A percentile compares a stretch with the other conserved stretches of the same genome.
phyloP scores from a whole-genome alignment of 306 rosid species.

The Comarum palustre region DNA sequence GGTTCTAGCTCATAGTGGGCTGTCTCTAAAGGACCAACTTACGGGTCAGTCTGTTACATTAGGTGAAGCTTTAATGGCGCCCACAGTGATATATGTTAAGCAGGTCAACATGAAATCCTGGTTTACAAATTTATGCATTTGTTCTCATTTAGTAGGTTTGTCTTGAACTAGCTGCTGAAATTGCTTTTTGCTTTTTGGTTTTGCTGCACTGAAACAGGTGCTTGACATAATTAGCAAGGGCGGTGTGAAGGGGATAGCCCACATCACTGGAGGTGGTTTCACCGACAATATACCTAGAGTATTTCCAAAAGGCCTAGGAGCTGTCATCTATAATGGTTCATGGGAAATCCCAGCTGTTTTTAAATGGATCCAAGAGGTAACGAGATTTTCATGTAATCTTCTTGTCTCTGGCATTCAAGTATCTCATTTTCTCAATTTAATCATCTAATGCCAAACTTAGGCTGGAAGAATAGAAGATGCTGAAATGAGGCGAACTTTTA shows the following conservation, averaged over 20 bases:
- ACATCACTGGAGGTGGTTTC: slow-evolving; percentile 90
- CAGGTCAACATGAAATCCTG: slow-evolving; percentile 49
- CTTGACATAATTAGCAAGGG: slow-evolving; percentile 73
- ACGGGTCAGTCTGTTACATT: slow-evolving; percentile 56
- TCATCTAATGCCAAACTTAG: slow-evolving; percentile 27
- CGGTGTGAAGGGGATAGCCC: slow-evolving; percentile 87
- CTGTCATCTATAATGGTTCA: slow-evolving; percentile 50
- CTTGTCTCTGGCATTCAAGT: background rate
- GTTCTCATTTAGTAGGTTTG: background rate
- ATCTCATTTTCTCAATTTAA: background rate
- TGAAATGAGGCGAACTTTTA: slow-evolving; percentile 80
- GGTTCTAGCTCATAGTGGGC: slow-evolving; percentile 69
- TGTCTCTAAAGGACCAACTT: slow-evolving; percentile 60
- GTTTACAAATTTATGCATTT: background rate
- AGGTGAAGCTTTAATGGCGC: slow-evolving; percentile 87
- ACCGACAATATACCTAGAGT: slow-evolving; percentile 90
- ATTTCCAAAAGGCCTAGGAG: slow-evolving; percentile 83
- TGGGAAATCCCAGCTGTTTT: slow-evolving; percentile 77
- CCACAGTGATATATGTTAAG: slow-evolving; percentile 79
- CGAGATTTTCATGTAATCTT: no score
- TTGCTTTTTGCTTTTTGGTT: background rate
- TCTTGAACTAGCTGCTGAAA: slow-evolving; percentile 6
- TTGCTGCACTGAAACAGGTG: slow-evolving; percentile 42
- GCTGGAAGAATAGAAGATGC: slow-evolving; percentile 66
- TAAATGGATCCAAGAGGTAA: slow-evolving; percentile 92